phyloP scores from a whole-genome alignment of 495 filamentous ascomycete species.

The Parathielavia appendiculata region DNA sequence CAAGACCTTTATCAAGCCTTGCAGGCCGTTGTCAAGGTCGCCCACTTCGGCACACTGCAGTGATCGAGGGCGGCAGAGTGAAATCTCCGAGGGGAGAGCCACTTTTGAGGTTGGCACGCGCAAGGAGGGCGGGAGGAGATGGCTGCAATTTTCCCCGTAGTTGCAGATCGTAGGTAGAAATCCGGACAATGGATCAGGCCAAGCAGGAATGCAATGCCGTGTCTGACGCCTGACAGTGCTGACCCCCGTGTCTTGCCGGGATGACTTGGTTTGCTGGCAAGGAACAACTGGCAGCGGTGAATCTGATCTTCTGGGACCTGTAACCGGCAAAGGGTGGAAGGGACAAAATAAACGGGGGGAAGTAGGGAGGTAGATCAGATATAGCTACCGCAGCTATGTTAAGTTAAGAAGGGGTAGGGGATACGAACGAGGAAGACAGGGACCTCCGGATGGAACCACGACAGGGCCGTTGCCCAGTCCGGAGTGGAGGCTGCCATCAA shows the following conservation, averaged over 20 bases:
- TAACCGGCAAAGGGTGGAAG: conserved; percentile 24
- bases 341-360: conserved; percentile 21
- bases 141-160: conserved; percentile 2
- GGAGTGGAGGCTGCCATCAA: conserved; percentile 14
- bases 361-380: conserved; percentile 19
- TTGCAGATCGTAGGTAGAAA: conserved; percentile 19
- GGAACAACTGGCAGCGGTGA: conserved; percentile 17
- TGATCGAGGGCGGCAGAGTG: not conserved
- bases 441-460: conserved; percentile 13
- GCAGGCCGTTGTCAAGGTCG: not conserved
- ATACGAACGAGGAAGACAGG: conserved; percentile 9
- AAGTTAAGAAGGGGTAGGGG: conserved; percentile 20
- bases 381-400: conserved; percentile 27
- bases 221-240: conserved; percentile 13
- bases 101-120: not conserved
- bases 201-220: conserved; percentile 27
- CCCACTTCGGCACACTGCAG: not conserved
- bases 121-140: not conserved
- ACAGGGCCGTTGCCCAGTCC: conserved; percentile 12
- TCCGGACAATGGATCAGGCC: conserved; percentile 25
- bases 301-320: conserved; percentile 26
- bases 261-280: conserved; percentile 1
- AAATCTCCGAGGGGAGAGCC: not conserved
- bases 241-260: not conserved
- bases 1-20: conserved; percentile 1